These are phyloP conservation scores for Onygenales sp. DNA, from an alignment of 2,329 filamentous ascomycete genomes.

Conservation along the genomic window DNA sequence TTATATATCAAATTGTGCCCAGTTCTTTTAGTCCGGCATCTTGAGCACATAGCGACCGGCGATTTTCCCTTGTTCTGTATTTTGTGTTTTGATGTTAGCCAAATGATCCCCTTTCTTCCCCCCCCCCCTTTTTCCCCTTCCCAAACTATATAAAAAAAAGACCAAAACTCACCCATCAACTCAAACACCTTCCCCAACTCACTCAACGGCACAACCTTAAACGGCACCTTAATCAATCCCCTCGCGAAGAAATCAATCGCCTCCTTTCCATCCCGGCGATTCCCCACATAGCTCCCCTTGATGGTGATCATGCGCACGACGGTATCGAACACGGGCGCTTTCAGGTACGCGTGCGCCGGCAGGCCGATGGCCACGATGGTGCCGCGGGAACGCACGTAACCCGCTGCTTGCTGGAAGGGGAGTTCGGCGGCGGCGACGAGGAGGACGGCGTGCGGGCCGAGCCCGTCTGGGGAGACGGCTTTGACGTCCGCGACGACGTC, in stretches of 20 bases:
- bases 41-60: slow-evolving; percentile 36
- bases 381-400: slow-evolving; percentile 75
- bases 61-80: slow-evolving; percentile 30
- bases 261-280: slow-evolving; percentile 77
- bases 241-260: slow-evolving; percentile 81
- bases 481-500: slow-evolving; percentile 80
- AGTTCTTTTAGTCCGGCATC: slow-evolving; percentile 25
- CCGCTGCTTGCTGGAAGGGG: slow-evolving; percentile 90
- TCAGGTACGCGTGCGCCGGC: slow-evolving; percentile 68
- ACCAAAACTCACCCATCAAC: slow-evolving; percentile 45
- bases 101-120: not conserved
- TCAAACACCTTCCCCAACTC: slow-evolving; percentile 74
- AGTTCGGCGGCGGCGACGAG: slow-evolving; percentile 79
- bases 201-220: slow-evolving; percentile 72
- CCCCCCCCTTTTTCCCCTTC: not conserved
- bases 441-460: slow-evolving; percentile 79
- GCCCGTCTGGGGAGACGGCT: slow-evolving; percentile 65
- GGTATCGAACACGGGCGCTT: slow-evolving; percentile 79
- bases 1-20: too few species aligned
- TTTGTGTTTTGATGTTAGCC: slow-evolving; percentile 10
- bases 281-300: slow-evolving; percentile 89
- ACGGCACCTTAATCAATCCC: slow-evolving; percentile 78
- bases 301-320: slow-evolving; percentile 87
- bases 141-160: not conserved
- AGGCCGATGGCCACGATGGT: slow-evolving; percentile 83